Conservation (phyloP, 495 filamentous ascomycete genomes). For the Sporormia fimetaria region DNA sequence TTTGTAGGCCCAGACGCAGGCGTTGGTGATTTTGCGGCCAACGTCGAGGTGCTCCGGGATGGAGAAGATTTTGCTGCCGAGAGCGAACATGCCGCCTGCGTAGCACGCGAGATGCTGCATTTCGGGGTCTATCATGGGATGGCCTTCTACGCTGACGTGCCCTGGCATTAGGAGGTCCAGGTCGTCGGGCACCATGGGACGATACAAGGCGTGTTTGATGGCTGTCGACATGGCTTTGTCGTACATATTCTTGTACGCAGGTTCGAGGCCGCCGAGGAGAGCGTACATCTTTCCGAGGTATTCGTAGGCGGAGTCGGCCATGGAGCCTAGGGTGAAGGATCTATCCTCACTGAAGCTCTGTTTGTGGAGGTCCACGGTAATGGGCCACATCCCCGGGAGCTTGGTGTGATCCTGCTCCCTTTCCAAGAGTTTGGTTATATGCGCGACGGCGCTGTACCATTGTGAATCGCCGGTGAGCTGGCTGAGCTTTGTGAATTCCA, state of each 20-base stretch:
- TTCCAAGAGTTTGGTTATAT: conserved; percentile 28
- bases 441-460: conserved; percentile 32
- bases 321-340: conserved; percentile 30
- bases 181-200: conserved; percentile 32
- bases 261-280: conserved; percentile 29
- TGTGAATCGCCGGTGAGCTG: conserved; percentile 31
- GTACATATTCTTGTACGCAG: conserved; percentile 28
- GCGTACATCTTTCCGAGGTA: conserved; percentile 42
- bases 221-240: conserved; percentile 29
- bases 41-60: conserved; percentile 43
- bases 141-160: conserved; percentile 23
- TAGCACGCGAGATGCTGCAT: conserved; percentile 52
- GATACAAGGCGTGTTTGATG: conserved; percentile 30
- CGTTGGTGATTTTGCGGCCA: conserved; percentile 46
- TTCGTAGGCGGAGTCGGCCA: conserved; percentile 34
- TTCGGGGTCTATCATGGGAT: conserved; percentile 29
- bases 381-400: conserved; percentile 35
- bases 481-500: conserved; percentile 34
- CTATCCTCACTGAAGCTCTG: conserved; percentile 36
- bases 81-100: conserved; percentile 50
- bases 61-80: conserved; percentile 50
- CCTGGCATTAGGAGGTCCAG: conserved; percentile 31
- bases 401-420: conserved; percentile 31
- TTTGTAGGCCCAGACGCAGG: conserved; percentile 53
- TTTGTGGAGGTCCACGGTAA: conserved; percentile 31